Evolutionary conservation across 495 filamentous ascomycete species (phyloP).

Genomic region (Hapsidospora chrysogenum): DNA sequence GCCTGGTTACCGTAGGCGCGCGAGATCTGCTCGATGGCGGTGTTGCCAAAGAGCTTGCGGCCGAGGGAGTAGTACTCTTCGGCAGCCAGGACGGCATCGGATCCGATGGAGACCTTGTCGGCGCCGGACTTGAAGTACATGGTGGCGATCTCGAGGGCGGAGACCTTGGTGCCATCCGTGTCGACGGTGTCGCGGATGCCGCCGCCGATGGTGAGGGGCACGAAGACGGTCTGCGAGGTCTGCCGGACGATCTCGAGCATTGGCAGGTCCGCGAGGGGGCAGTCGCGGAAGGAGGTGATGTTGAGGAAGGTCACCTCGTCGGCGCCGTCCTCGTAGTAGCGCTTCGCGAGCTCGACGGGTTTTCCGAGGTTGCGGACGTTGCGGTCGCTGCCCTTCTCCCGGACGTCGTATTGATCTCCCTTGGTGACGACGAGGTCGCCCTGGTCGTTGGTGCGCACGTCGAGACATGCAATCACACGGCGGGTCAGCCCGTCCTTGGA

Average conservation of each 20-base stretch:
- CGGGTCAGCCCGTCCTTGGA: slow-evolving; percentile 55
- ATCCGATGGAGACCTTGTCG: slow-evolving; percentile 97
- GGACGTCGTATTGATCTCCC: slow-evolving; percentile 97
- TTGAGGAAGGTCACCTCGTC: slow-evolving; percentile 96
- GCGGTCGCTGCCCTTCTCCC: slow-evolving; percentile 67
- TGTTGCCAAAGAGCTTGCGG: slow-evolving; percentile 53
- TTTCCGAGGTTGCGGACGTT: slow-evolving; percentile 88
- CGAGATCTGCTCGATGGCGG: slow-evolving; percentile 89
- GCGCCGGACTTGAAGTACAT: slow-evolving; percentile 97
- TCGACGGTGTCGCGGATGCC: slow-evolving; percentile 87
- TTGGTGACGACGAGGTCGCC: slow-evolving; percentile 96
- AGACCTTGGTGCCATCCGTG: slow-evolving; percentile 68
- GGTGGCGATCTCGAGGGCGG: slow-evolving; percentile 80
- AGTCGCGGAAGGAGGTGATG: slow-evolving; percentile 94
- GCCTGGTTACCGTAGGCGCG: slow-evolving; percentile 91
- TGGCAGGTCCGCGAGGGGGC: slow-evolving; percentile 74
- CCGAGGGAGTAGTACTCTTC: slow-evolving; percentile 67
- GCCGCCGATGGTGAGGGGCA: slow-evolving; percentile 90
- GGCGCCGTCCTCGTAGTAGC: slow-evolving; percentile 91
- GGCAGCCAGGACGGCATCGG: slow-evolving; percentile 81
- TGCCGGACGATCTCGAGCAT: slow-evolving; percentile 87
- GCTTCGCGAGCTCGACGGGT: slow-evolving; percentile 83
- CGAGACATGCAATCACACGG: slow-evolving; percentile 85
- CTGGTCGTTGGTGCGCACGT: slow-evolving; percentile 89
- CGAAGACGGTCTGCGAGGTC: slow-evolving; percentile 85